Conservation (phyloP, 352 stramenopile species). For the Phytophthora meadii region DNA sequence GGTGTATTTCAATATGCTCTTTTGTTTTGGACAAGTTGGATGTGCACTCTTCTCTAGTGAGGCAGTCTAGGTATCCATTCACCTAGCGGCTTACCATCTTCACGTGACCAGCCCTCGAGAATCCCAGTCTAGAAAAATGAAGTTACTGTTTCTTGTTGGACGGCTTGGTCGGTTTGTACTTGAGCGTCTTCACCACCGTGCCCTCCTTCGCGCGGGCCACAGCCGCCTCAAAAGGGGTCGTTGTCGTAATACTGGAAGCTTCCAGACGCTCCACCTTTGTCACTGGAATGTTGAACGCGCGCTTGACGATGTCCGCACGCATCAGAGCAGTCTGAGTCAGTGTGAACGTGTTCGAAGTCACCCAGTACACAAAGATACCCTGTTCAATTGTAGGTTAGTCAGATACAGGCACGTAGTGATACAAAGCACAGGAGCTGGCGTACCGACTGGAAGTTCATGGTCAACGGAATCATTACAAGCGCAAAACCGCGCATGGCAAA, state of each 20-base stretch:
- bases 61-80: slow-evolving; percentile 8
- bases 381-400: slow-evolving; percentile 23
- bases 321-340: slow-evolving; percentile 66
- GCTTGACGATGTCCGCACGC: slow-evolving; percentile 64
- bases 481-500: slow-evolving; percentile 83
- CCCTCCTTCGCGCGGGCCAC: slow-evolving; percentile 74
- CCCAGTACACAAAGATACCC: slow-evolving; percentile 90
- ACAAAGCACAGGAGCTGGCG: slow-evolving; percentile 4
- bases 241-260: slow-evolving; percentile 32
- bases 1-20: slow-evolving; percentile 9
- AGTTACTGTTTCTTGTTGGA: slow-evolving; percentile 42
- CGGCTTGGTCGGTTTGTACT: slow-evolving; percentile 66
- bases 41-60: slow-evolving; percentile 13
- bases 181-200: slow-evolving; percentile 71
- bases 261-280: slow-evolving; percentile 50
- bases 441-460: slow-evolving; percentile 87
- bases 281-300: slow-evolving; percentile 61
- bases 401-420: neutral
- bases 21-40: slow-evolving; percentile 23
- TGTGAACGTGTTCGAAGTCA: slow-evolving; percentile 86
- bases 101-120: neutral
- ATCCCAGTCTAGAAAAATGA: slow-evolving; percentile 12
- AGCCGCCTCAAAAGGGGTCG: slow-evolving; percentile 79
- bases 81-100: slow-evolving; percentile 2
- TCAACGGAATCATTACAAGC: slow-evolving; percentile 75